phyloP scores from a whole-genome alignment of 495 filamentous ascomycete species.

The Penicillium riverlandense region DNA sequence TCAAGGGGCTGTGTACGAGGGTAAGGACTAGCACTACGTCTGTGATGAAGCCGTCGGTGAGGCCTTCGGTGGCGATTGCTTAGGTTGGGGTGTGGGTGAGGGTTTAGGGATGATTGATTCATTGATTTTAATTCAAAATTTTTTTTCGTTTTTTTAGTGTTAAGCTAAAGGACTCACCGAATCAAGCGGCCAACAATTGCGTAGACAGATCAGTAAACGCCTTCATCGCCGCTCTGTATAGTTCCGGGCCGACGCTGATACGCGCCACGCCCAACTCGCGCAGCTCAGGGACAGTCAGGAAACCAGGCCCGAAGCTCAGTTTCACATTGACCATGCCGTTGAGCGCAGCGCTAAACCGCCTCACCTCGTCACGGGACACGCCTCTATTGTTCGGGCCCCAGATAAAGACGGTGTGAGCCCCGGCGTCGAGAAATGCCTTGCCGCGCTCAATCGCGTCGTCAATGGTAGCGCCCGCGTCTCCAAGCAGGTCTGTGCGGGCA shows the following conservation, averaged over 20 bases:
- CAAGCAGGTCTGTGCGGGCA: slow-evolving; percentile 37
- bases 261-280: slow-evolving; percentile 36
- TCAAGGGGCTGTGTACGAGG: slow-evolving; percentile 14
- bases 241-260: slow-evolving; percentile 33
- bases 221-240: slow-evolving; percentile 20
- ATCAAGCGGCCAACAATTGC: not conserved
- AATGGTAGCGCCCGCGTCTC: slow-evolving; percentile 17
- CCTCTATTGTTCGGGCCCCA: slow-evolving; percentile 31
- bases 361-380: slow-evolving; percentile 27
- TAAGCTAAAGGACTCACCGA: not conserved
- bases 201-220: slow-evolving; percentile 24
- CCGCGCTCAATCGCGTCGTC: slow-evolving; percentile 39
- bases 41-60: too few species aligned
- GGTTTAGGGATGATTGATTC: not conserved
- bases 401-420: slow-evolving; percentile 39
- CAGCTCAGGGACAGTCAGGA: slow-evolving; percentile 28
- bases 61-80: too few species aligned
- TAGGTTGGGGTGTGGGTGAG: not conserved
- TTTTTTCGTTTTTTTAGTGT: not conserved
- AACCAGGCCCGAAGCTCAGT: slow-evolving; percentile 17
- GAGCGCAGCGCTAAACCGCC: slow-evolving; percentile 24
- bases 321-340: slow-evolving; percentile 32
- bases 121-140: not conserved
- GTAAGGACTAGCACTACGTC: too few species aligned
- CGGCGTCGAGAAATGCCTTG: slow-evolving; percentile 36